Conservation (phyloP, 352 stramenopile species). For the Phytophthora brassicae region DNA sequence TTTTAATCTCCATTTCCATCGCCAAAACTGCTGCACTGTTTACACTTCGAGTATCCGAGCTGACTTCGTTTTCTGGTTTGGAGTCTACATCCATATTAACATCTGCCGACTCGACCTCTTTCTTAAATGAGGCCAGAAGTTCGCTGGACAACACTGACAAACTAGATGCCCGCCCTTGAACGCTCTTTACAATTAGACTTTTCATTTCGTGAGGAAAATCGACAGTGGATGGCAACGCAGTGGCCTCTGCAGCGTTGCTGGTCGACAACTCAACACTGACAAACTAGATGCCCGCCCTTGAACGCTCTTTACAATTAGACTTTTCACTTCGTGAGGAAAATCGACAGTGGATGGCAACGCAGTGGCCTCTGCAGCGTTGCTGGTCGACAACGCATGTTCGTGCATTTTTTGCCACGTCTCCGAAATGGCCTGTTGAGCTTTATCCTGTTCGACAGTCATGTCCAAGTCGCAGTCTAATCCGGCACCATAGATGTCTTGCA, state of each 20-base stretch:
- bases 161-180: slow-evolving; percentile 43
- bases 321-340: slow-evolving; percentile 48
- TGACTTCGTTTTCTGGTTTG: slow-evolving; percentile 1
- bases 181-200: slow-evolving; percentile 50
- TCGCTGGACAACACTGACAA: slow-evolving; percentile 43
- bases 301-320: slow-evolving; percentile 51
- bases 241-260: slow-evolving; percentile 21
- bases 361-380: slow-evolving; percentile 20
- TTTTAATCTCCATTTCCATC: slow-evolving; percentile 89
- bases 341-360: slow-evolving; percentile 24
- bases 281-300: slow-evolving; percentile 45
- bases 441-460: slow-evolving; percentile 21
- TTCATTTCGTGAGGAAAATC: slow-evolving; percentile 51
- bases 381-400: slow-evolving; percentile 11
- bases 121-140: slow-evolving; percentile 37
- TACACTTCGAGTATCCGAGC: slow-evolving; percentile 6
- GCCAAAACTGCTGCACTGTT: slow-evolving; percentile 28
- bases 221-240: slow-evolving; percentile 12
- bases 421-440: slow-evolving; percentile 10
- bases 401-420: slow-evolving; percentile 35
- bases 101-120: slow-evolving; percentile 12
- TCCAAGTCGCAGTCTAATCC: slow-evolving; percentile 56
- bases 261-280: slow-evolving; percentile 3
- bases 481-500: slow-evolving; percentile 77
- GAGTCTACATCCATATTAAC: slow-evolving; percentile 4